Base-by-base conservation (phyloP, 768 basidiomycete species). In the Phlegmacium glaucopus region DNA sequence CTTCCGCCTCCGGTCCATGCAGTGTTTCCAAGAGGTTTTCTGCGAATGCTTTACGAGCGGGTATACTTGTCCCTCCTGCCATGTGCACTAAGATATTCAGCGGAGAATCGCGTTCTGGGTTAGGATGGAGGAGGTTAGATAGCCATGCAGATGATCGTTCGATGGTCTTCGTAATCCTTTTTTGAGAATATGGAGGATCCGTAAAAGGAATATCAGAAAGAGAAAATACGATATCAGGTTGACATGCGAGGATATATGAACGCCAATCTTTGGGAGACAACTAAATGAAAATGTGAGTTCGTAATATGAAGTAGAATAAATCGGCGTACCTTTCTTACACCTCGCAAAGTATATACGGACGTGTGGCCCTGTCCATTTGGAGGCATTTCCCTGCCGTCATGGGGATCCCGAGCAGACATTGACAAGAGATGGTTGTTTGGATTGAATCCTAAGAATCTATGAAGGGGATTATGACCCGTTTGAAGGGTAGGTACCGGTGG, bases 121-220 rank as follows among this genome's bases (percentile, higher is more conserved):
- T 3, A 64, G 65, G 45, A 11, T 67, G 65, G 2, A 90, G 70
- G 1, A 88, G 50, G 28, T 75, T 68, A 0, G 72, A 64, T 0
- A 91, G 64, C 90, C 90, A 93, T 1, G 74, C 64, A 0, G 70
- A 59, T 3, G 82, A 82, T 22, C 90, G 75, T 37, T 90, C 85
- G 44, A 90, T 75, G 57, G 83, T 83, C 60, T 90, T 92, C 22
- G 78, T 82, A 5, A 83, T 63, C 3, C 90, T 80, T 53, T 87
- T 91, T 58, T 93, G 90, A 4, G 89, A 90, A 50, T 80, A 76
- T 0, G 85, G 80, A 0, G 80, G 76, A 3, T 68, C 52, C 0
- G 85, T 85, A 59, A 78, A 81, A 0, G 88, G 86, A 0, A 71
- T 80, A 48, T 93, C 90, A 1, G 79, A 72, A 12, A 92, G 71